These are phyloP conservation scores for Paspalum vaginatum DNA, from an alignment of 176 grass and related monocot species.

Conservation along the genomic window DNA sequence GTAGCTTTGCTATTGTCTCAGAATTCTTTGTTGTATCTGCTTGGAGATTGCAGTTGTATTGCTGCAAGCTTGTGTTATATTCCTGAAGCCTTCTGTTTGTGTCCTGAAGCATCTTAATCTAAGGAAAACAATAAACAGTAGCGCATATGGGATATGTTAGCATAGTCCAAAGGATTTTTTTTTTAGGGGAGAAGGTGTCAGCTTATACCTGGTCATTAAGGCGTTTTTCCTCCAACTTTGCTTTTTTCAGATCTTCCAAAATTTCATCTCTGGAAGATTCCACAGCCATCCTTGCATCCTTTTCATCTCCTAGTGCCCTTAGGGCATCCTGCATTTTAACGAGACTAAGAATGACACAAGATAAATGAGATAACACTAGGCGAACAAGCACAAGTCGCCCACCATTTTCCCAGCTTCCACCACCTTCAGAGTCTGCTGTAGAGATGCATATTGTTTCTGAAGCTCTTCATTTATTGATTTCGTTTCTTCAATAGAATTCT, in stretches of 20 bases:
- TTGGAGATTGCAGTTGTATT: constrained; percentile 90
- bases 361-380: background rate
- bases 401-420: constrained; percentile 67
- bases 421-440: constrained; percentile 46
- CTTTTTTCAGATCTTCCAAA: constrained; percentile 52
- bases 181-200: background rate
- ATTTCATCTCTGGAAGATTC: constrained; percentile 45
- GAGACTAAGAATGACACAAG: background rate
- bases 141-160: background rate
- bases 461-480: constrained; percentile 48
- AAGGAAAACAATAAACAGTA: background rate
- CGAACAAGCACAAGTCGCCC: background rate
- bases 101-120: constrained; percentile 87
- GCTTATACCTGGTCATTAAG: constrained; percentile 55
- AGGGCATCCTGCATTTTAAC: constrained; percentile 39
- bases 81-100: constrained; percentile 82
- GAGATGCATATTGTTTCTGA: constrained; percentile 48
- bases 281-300: constrained; percentile 35
- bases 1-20: constrained; percentile 63
- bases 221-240: constrained; percentile 53
- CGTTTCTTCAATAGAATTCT: constrained; percentile 39
- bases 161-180: background rate
- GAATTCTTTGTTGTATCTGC: constrained; percentile 64
- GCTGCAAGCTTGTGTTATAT: constrained; percentile 91
- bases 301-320: constrained; percentile 48